Base-by-base conservation (phyloP, 305 asterid species). In the Fraxinus nigra region DNA sequence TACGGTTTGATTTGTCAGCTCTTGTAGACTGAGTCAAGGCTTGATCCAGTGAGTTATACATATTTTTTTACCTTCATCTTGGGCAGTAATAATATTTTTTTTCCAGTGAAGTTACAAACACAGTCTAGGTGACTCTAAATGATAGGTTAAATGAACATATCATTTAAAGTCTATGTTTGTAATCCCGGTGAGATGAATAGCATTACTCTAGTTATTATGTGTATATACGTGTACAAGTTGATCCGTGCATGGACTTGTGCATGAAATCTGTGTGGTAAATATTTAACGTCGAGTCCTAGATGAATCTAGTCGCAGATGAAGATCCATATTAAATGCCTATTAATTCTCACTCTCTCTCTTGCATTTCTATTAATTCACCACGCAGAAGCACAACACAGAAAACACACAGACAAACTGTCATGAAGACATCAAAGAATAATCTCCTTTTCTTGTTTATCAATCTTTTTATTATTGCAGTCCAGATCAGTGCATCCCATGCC, bases 291-390 rank as follows among this genome's bases (percentile, higher is more conserved):
- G 13, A 51, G 61, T 54, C 32, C 30, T 22, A 77, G 46, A 69
- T 69, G 34, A 35, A 69, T 40, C 51, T 46, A 48, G 78, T 80
- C 78, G 48, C 63, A 18, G 51, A 46, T 43, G 63, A 40, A 43
- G 91, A 88, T 88, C 91, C 91, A 73, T 59, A 16, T 72, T 81
- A 40, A 43, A 32, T 83, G 88, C 84, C 84, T 26, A 78, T 81
- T 35, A 80, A 30, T 7, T 28, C 84, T 85, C 81, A 51, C 32
- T 79, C 28, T 7, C 28, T 7, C 54, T 28, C 10, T 40, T 7
- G 14, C 33, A 38, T 22, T 38, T n/a, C 33, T 48, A 35, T 70
- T 43, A 56, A 56, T 56, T 56, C 67, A 56, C 67, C 37, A 26
- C 32, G 14, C 80, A 59, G 40, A 0, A 28, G 13, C 38, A 82